Conservation (phyloP, 2,329 filamentous ascomycete genomes). For the Colletotrichum gigasporum region DNA sequence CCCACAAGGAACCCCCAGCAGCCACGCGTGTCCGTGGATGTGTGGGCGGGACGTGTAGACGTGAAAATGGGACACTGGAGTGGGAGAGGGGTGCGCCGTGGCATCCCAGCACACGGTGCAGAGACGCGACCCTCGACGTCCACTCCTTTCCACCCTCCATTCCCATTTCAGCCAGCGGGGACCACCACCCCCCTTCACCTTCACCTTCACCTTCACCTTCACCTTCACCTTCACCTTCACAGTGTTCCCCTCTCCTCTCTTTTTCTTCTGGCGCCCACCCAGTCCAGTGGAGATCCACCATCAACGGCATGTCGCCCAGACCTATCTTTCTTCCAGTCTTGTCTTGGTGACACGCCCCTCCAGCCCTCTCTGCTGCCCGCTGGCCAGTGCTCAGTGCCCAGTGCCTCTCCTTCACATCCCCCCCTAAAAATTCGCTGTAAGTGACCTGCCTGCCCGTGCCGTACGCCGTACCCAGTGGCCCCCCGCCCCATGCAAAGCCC, state of each 20-base stretch:
- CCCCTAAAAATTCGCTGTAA: background rate
- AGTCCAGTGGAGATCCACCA: no score
- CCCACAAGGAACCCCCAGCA: background rate
- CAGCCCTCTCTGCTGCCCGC: no score
- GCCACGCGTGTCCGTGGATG: background rate
- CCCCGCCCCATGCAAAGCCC: slow-evolving; percentile 9
- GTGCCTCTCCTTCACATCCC: background rate
- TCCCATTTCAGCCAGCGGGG: background rate
- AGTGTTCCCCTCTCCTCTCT: background rate
- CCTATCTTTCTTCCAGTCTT: no score
- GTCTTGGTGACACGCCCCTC: no score
- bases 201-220: no score
- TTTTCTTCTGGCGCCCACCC: no score
- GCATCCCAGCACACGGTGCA: slow-evolving; percentile 7
- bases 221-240: no score
- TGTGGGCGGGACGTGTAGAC: no score
- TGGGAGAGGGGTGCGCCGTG: background rate
- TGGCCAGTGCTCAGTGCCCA: no score
- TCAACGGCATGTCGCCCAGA: no score
- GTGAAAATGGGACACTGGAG: no score
- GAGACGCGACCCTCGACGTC: background rate
- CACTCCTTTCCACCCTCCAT: slow-evolving; percentile 11
- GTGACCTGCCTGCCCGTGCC: slow-evolving; percentile 1
- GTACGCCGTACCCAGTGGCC: background rate
- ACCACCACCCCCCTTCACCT: no score